Evolutionary conservation across 139 green algal genomes (phyloP).

Genomic region (Chlorella sp.): DNA sequence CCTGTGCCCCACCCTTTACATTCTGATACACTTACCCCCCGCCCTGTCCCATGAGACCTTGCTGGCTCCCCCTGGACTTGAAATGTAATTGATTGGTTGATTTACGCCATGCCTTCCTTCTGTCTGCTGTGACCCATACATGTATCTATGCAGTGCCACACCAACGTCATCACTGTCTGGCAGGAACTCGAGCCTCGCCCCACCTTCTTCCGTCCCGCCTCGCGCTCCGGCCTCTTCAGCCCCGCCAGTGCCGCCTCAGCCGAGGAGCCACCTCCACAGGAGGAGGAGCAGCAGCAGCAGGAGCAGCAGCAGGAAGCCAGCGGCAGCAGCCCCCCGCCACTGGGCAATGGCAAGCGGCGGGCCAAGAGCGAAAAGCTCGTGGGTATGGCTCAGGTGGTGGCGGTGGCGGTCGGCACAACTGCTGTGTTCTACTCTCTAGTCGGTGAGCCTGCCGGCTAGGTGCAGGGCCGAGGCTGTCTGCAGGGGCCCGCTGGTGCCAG

Average conservation of each 20-base stretch:
- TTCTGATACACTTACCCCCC: no score
- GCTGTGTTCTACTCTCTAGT: slow-evolving; percentile 65
- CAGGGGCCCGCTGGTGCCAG: no score
- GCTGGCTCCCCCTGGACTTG: no score
- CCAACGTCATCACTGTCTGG: slow-evolving; percentile 17
- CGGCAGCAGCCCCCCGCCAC: no score
- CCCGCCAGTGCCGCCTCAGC: not conserved
- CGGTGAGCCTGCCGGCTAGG: slow-evolving; percentile 1
- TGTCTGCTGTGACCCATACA: no score
- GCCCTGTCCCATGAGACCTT: no score
- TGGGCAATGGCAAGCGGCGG: no score
- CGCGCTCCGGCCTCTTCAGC: not conserved
- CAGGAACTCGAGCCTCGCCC: slow-evolving; percentile 3
- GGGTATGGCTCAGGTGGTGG: slow-evolving; percentile 58
- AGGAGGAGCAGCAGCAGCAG: not conserved
- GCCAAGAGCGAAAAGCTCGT: slow-evolving; percentile 51
- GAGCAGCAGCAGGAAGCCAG: not conserved
- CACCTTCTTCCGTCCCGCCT: not conserved
- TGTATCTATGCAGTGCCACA: slow-evolving; percentile 43
- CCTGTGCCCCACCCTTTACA: no score
- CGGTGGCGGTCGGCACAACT: slow-evolving; percentile 29
- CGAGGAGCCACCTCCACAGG: not conserved
- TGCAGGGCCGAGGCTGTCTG: not conserved
- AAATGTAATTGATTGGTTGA: no score
- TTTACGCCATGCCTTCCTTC: not conserved